Conservation (phyloP, 805 yeast genomes). For the Wickerhamiella vanderwaltii region DNA sequence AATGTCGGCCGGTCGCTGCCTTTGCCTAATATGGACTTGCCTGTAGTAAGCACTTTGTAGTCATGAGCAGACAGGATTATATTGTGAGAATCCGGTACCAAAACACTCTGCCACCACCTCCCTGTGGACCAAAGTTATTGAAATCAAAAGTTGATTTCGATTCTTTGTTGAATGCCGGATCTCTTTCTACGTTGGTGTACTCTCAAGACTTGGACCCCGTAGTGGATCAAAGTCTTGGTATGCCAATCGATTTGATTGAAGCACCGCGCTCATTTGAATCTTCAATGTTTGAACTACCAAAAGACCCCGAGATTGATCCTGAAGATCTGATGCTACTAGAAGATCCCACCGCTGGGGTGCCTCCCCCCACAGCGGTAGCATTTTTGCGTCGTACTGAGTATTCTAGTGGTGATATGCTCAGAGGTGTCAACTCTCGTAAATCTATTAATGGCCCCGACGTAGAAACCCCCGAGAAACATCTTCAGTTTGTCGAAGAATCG, state of each 20-base stretch:
- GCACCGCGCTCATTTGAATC: constrained; percentile 58
- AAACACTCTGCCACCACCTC: constrained; percentile 86
- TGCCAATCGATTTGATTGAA: constrained; percentile 60
- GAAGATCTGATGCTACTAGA: constrained; percentile 62
- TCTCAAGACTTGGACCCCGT: constrained; percentile 43
- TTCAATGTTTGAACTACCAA: constrained; percentile 31
- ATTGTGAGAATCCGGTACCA: constrained; percentile 67
- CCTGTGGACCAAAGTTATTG: constrained; percentile 76
- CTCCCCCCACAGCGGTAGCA: constrained; percentile 34
- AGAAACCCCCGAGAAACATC: constrained; percentile 47
- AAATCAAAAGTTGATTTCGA: constrained; percentile 39
- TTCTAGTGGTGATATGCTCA: constrained; percentile 38
- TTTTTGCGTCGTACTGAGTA: constrained; percentile 92
- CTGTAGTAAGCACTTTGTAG: no score
- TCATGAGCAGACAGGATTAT: constrained; percentile 29
- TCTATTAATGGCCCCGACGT: not conserved
- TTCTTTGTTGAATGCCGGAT: constrained; percentile 38
- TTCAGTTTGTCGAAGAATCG: constrained; percentile 61
- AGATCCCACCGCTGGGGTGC: constrained; percentile 52
- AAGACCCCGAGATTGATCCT: constrained; percentile 49
- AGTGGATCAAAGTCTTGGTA: constrained; percentile 44
- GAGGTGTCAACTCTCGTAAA: constrained; percentile 7
- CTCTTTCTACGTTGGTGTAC: constrained; percentile 41
- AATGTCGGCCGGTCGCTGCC: no score
- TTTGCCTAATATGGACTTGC: no score